Base-by-base conservation (phyloP, 148 eudicot species). In the Selenicereus undatus region DNA sequence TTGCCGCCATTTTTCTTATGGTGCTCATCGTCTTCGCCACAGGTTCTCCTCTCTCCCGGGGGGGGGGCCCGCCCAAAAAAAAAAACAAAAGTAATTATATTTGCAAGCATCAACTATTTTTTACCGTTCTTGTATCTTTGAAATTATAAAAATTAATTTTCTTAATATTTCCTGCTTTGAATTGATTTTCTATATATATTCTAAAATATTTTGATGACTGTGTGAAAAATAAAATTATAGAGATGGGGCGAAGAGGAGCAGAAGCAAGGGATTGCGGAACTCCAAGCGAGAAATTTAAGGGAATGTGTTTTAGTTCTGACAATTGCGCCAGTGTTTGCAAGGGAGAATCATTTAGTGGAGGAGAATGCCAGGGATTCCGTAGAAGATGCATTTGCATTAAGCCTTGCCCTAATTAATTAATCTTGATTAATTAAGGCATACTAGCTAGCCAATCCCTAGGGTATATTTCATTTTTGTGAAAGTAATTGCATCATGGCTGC, bases 321-420 rank as follows among this genome's bases (percentile, higher is more conserved):
- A 91, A 91, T 56, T 91, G 95, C 36, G 90, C 71, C 2, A 8
- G 71, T 1, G 89, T 91, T n/a, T 91, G 95, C 76, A 81, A 78
- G 66, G 77, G 78, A 0, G 95, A 91, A 78, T 88, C 90, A n/a
- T 91, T 89, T 22, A 71, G 70, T 5, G 83, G 82, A 11, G 91
- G 92, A 21, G 29, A 54, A 24, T 90, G 93, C 82, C 3, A 74
- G 7, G 93, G 91, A 9, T 24, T 86, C 42, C 88, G 90, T 18
- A 88, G 93, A 50, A 86, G 89, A 5, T 91, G 94, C 72, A 80
- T 85, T 81, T 91, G 91, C 86, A 22, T 82, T 56, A 89, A 43
- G 51, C 87, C 82, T 29, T 91, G 78, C 43, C 43, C 43, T 39
- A 39, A 39, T 62, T 62, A n/a, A 62, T 1, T 6, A 32, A 32